phyloP scores from a whole-genome alignment of 2,329 filamentous ascomycete species.

The Tothia fuscella region DNA sequence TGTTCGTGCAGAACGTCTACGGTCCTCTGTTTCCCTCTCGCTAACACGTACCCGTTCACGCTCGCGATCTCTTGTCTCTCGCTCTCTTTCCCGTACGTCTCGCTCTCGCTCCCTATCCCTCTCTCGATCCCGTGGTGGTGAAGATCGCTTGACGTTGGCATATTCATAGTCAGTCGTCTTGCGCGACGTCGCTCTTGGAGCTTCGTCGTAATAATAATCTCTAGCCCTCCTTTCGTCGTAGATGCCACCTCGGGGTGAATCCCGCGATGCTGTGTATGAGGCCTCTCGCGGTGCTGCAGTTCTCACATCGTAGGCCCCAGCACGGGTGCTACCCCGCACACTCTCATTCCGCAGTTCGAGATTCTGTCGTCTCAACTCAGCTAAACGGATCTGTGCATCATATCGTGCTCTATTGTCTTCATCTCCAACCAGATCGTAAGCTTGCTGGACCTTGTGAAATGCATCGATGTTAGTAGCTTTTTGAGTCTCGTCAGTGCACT shows the following conservation, averaged over 20 bases:
- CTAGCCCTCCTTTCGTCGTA: not conserved
- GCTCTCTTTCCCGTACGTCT: slow-evolving; percentile 1
- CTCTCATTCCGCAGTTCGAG: slow-evolving; percentile 2
- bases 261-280: slow-evolving; percentile 1
- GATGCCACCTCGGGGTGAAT: not conserved
- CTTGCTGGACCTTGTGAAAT: slow-evolving; percentile 85
- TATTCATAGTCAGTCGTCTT: slow-evolving; percentile 2
- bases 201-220: slow-evolving; percentile 5
- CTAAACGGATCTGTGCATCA: slow-evolving; percentile 60
- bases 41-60: not conserved
- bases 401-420: slow-evolving; percentile 61
- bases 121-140: no score
- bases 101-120: no score
- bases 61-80: slow-evolving; percentile 5
- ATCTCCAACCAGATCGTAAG: slow-evolving; percentile 82
- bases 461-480: slow-evolving; percentile 72
- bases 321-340: not conserved
- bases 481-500: slow-evolving; percentile 57
- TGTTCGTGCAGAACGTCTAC: not conserved
- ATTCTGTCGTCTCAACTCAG: slow-evolving; percentile 48
- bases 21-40: slow-evolving; percentile 1
- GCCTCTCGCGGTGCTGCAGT: slow-evolving; percentile 7
- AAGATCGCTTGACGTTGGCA: not conserved
- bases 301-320: slow-evolving; percentile 4
- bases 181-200: slow-evolving; percentile 1